Evolutionary conservation across 257 asterid genomes (phyloP), one percentile per base, ranked within the genome.

Genomic region (Solanum virginianum): DNA sequence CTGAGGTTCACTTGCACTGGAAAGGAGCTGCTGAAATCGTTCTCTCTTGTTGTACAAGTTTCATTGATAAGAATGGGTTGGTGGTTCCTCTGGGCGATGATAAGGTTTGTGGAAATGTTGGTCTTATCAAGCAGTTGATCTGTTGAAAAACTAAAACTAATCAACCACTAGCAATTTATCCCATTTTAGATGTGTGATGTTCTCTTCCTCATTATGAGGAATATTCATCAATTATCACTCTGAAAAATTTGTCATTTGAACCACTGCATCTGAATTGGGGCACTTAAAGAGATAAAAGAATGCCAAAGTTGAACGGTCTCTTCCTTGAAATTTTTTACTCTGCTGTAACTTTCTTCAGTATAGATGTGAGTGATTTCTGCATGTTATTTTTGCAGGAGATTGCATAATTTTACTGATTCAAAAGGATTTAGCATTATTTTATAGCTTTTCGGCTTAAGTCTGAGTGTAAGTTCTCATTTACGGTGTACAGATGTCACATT

Each of bases 21-120:
- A 95, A 95, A 91, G 99, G 98, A 87, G 99, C 99, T 84, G 97
- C 99, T 51, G 99, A 94, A 86, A 94, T 95, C 22, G 94, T 95
- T 55, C 94, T 95, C 49, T 92, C 91, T 89, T 95, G 87, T 69
- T 95, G 99, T 88, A 80, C 93, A 63, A 84, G 92, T 84, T 95
- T 90, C 87, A 81, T 95, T 74, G 98, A 93, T 90, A 94, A 83
- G 49, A 89, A 93, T 88, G 96, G 91, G 86, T 85, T 59, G 41
- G 86, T 93, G 85, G 88, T 90, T 32, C 89, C 83, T 53, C 90
- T 95, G 95, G 94, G 88, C 83, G 97, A 91, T 55, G 91, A 90
- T 81, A 90, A 94, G 99, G 99, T 95, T 82, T 51, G 90, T 70
- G 70, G 39, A 24, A 53, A 53, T 80, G 36, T 79, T 79, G 24